These are phyloP conservation scores for Paraphaeosphaeria minitans DNA, from an alignment of 2,329 filamentous ascomycete species.

Conservation along the genomic window DNA sequence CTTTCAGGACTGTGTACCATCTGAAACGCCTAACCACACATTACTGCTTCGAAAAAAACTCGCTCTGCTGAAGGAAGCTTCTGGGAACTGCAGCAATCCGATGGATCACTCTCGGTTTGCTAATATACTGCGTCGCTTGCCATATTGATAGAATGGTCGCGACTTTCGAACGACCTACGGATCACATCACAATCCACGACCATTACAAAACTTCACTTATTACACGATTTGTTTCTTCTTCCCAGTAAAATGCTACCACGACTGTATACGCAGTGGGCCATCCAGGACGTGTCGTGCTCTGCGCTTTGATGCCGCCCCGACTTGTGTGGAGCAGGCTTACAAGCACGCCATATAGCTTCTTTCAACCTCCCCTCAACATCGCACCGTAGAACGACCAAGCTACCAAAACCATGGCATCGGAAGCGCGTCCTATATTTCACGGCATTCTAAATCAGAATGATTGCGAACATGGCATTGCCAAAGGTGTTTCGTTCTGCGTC, in stretches of 20 bases:
- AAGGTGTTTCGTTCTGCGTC: neutral
- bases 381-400: no score
- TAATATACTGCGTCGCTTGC: neutral
- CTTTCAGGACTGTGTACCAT: no score
- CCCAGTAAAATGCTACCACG: neutral
- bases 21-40: no score
- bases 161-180: neutral
- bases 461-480: neutral
- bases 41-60: no score
- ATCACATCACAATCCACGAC: neutral
- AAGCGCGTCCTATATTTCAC: neutral
- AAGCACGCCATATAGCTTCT: constrained; percentile 10
- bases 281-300: neutral
- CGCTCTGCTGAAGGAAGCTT: no score
- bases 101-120: neutral
- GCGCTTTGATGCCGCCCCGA: neutral
- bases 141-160: neutral
- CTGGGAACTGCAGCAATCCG: neutral
- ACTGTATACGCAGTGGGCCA: neutral
- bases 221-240: neutral
- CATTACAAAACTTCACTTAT: neutral
- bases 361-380: constrained; percentile 8
- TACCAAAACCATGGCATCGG: neutral
- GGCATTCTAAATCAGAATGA: no score
- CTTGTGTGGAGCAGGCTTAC: constrained; percentile 1